Evolutionary conservation across 768 basidiomycete genomes (phyloP), one percentile per base, ranked within the genome.

Genomic region (Psilocybe cubensis): DNA sequence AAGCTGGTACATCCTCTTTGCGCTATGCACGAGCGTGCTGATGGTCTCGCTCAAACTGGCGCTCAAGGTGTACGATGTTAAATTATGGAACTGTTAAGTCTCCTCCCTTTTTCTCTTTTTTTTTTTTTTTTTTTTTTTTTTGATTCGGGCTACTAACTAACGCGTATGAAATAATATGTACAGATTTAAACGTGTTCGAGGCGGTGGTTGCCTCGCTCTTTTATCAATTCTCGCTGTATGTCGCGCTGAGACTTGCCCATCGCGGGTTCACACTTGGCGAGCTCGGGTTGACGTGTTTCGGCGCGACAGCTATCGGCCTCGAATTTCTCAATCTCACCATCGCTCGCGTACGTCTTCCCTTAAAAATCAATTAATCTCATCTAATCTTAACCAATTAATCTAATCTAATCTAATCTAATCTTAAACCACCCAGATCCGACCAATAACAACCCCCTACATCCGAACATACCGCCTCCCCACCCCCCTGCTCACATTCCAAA

Each of bases 191-290:
- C 58, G 79, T 83, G 59, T 84, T 91, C 54, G 96, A 98, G 65
- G 79, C 92, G 54, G 73, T 83, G 12, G 75, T 89, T 21, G 82
- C 83, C 31, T 86, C 93, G 1, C 67, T 91, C 41, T 94, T 96
- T 74, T 97, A 90, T 70, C 97, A 98, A 69, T 89, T 95, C 67
- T 86, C 93, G 49, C 77, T 98, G 44, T 99, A 98, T 71, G 79
- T 91, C 45, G 91, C 91, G 40, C 81, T 97, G 40, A 84, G 97
- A 21, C 80, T 99, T 42, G 96, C 95, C 3, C 91, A 97, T 65
- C 84, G 91, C n/a, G 92, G 92, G 10, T 96, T 98, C 73, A 98
- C 96, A 0, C 82, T 99, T 1, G 97, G 97, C 28, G 97, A 99
- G 70, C 81, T 98, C 17, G 90, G 89, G 23, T 74, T 98, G 23